Evolutionary conservation across 2,329 filamentous ascomycete species (phyloP), one percentile per base, ranked within the genome.

Genomic region (Ophiognomonia clavigignenti-juglandacearum): DNA sequence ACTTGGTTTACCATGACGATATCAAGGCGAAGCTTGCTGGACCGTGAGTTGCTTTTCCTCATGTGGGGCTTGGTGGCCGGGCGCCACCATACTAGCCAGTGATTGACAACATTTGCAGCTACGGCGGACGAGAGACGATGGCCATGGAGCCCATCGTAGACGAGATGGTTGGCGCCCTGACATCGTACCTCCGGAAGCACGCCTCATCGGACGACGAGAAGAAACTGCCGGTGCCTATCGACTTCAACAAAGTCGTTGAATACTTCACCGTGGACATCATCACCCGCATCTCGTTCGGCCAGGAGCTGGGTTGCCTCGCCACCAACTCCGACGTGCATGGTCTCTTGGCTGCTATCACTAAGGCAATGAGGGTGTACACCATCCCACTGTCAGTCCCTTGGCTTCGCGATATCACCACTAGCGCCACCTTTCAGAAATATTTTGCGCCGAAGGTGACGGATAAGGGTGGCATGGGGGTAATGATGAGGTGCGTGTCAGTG

Each of bases 211-310:
- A 4, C 13, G 27, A 24, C 22, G 16, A 35, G n/a, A 35, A 14
- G n/a, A 35, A 7, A 35, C 4, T 6, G 6, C 18, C 45, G 13
- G 24, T 11, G 43, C 56, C 66, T 14, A 61, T 75, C 54, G 71
- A 78, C 52, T 56, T 78, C 27, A 68, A 66, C 16, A 57, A 58
- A 4, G 67, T 70, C 40, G 63, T 68, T 2, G 68, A 73, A 37
- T 75, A 66, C 60, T 70, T 77, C 47, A 73, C 73, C 0, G 59
- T 76, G 5, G 75, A 78, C 52, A 67, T 74, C 19, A 73, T 79
- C 51, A 72, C 67, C 31, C 65, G 67, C 34, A 54, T 78, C 14
- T 71, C 69, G 2, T 69, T 76, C 31, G 73, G 74, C 20, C 51
- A 66, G 43, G 56, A 64, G 3, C 72, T 74, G 51, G 71, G 71